A percentile compares a stretch with the other conserved stretches of the same genome.
Conservation (phyloP, 257 asterid species). For the Solanum bulbocastanum region DNA sequence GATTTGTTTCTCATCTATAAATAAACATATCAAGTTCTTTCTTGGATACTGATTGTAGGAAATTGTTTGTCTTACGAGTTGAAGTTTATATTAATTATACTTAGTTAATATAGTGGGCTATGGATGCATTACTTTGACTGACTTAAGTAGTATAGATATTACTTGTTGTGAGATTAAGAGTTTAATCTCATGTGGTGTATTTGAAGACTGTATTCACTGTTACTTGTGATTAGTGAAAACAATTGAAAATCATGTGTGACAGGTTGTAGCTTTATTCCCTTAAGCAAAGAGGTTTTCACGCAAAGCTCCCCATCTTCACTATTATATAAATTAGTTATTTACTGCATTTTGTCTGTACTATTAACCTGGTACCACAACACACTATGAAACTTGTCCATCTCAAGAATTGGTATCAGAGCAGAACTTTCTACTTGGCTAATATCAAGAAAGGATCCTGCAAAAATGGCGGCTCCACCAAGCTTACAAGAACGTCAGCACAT, state of each 20-base stretch:
- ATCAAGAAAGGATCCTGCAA: not conserved
- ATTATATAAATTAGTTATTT: too few relatives aligned
- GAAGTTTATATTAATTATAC: not conserved
- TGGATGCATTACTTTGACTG: not conserved
- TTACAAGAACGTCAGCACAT: too few relatives aligned
- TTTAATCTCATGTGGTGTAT: not conserved
- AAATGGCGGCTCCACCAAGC: too few relatives aligned
- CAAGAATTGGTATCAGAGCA: not conserved
- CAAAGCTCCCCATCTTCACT: not conserved
- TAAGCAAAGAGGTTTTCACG: not conserved
- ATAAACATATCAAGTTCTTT: not conserved
- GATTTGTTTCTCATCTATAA: not conserved
- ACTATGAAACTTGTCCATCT: not conserved
- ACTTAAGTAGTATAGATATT: not conserved
- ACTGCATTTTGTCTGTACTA: not conserved
- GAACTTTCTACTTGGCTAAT: not conserved
- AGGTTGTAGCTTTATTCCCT: not conserved
- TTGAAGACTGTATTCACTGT: not conserved
- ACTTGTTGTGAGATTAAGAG: not conserved
- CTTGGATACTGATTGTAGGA: not conserved
- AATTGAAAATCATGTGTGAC: not conserved
- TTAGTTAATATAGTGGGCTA: not conserved
- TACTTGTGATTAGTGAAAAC: not conserved
- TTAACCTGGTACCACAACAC: not conserved
- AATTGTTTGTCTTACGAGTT: not conserved